Conservation (phyloP, 1,284 basidiomycete species). For the Pseudozyma hubeiensis region DNA sequence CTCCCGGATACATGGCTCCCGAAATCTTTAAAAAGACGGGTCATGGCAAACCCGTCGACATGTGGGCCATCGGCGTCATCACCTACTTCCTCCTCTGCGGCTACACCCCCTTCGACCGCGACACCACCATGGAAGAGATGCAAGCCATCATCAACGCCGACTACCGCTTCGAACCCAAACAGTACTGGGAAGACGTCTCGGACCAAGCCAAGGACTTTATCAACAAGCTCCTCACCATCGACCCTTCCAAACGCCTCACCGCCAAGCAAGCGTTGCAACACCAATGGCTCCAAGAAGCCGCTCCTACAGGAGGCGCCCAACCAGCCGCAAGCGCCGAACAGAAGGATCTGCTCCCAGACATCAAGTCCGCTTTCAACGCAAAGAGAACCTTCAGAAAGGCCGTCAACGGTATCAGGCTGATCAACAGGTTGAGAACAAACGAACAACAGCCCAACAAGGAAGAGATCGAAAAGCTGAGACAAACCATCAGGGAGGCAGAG, state of each 20-base stretch:
- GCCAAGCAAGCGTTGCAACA: conserved; percentile 61
- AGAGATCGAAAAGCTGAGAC: conserved; percentile 45
- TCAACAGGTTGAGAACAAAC: conserved; percentile 52
- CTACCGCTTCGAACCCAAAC: conserved; percentile 63
- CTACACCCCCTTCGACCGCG: conserved; percentile 67
- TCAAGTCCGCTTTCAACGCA: conserved; percentile 68
- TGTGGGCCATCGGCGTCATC: conserved; percentile 73
- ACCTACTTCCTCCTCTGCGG: conserved; percentile 68
- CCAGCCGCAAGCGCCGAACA: conserved; percentile 17
- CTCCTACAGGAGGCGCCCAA: neutral
- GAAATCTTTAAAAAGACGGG: conserved; percentile 95
- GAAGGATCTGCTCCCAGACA: conserved; percentile 65
- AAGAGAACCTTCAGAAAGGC: conserved; percentile 66
- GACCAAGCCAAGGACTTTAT: conserved; percentile 65
- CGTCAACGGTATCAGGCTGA: conserved; percentile 64
- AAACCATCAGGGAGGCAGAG: conserved; percentile 49
- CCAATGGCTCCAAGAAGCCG: conserved; percentile 54
- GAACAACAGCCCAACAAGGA: conserved; percentile 43
- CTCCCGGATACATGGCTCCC: conserved; percentile 94
- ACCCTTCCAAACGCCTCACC: conserved; percentile 57
- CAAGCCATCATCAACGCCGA: conserved; percentile 67
- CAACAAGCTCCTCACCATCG: conserved; percentile 61
- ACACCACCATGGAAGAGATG: conserved; percentile 67
- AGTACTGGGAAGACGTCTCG: conserved; percentile 65
- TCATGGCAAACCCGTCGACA: conserved; percentile 93